Evolutionary conservation across 768 basidiomycete genomes (phyloP).

Genomic region (Amanita muscaria): DNA sequence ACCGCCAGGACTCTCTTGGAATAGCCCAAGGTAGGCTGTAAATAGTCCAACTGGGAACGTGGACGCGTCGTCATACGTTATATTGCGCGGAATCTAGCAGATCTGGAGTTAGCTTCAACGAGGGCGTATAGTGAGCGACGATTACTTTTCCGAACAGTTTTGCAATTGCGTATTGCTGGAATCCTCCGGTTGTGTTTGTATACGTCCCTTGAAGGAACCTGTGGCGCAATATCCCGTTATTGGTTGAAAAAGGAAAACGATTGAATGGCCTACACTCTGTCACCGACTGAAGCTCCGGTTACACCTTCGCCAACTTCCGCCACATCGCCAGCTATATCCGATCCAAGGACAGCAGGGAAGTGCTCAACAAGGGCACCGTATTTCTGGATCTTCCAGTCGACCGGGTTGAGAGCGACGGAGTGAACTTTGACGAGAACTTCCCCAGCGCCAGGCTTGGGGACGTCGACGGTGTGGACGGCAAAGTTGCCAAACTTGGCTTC

Average conservation of each 20-base stretch:
- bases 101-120: background rate
- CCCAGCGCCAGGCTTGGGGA: conserved; percentile 24
- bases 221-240: background rate
- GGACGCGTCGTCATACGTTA: conserved; percentile 35
- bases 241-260: background rate
- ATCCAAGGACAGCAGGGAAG: conserved; percentile 30
- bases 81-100: conserved; percentile 28
- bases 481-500: conserved; percentile 15
- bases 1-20: conserved; percentile 10
- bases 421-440: conserved; percentile 35
- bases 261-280: conserved; percentile 19
- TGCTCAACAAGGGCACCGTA: conserved; percentile 21
- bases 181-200: conserved; percentile 22
- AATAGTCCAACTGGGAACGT: conserved; percentile 33
- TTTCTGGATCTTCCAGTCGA: conserved; percentile 29
- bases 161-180: conserved; percentile 26
- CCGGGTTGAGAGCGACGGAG: conserved; percentile 37
- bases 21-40: conserved; percentile 26
- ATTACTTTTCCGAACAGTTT: conserved; percentile 25
- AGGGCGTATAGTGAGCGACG: background rate
- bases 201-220: conserved; percentile 25
- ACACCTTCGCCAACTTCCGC: conserved; percentile 30
- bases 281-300: conserved; percentile 23
- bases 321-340: conserved; percentile 31
- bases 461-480: conserved; percentile 12